Evolutionary conservation across 176 grass and related monocot genomes (phyloP).

Genomic region (Aegilops longissima): DNA sequence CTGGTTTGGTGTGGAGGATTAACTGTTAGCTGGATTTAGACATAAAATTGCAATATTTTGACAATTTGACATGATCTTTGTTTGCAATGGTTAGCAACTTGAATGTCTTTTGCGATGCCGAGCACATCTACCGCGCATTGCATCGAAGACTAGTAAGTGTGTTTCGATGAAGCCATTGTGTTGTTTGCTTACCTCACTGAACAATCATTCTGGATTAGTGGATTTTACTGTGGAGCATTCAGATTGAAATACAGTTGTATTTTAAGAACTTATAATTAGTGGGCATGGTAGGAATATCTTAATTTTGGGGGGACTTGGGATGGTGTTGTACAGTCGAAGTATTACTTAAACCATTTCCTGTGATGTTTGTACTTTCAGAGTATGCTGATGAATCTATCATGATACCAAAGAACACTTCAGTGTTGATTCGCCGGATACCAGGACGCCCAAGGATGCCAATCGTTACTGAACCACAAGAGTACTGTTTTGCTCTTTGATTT

Average conservation of each 20-base stretch:
- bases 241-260: conserved; percentile 16
- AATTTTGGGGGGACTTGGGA: conserved; percentile 12
- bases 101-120: not conserved
- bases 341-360: conserved; percentile 46
- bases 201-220: not conserved
- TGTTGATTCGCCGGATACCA: conserved; percentile 95
- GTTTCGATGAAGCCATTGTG: not conserved
- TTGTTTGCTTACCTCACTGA: conserved; percentile 23
- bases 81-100: conserved; percentile 9
- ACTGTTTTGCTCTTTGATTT: conserved; percentile 64
- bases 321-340: conserved; percentile 7
- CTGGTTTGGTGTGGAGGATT: conserved; percentile 1
- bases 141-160: not conserved
- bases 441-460: conserved; percentile 83
- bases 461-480: conserved; percentile 79
- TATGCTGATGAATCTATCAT: conserved; percentile 89
- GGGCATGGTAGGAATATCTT: not conserved
- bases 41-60: not conserved
- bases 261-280: not conserved
- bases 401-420: conserved; percentile 97
- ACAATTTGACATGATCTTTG: not conserved
- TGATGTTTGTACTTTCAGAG: conserved; percentile 74
- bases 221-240: not conserved
- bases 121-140: conserved; percentile 2
- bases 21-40: conserved; percentile 1